Percentiles rank a stretch among this genome's conserved stretches.
These are phyloP conservation scores for Erysimum pusillum DNA, from an alignment of 441 rosid species.

Conservation along the genomic window DNA sequence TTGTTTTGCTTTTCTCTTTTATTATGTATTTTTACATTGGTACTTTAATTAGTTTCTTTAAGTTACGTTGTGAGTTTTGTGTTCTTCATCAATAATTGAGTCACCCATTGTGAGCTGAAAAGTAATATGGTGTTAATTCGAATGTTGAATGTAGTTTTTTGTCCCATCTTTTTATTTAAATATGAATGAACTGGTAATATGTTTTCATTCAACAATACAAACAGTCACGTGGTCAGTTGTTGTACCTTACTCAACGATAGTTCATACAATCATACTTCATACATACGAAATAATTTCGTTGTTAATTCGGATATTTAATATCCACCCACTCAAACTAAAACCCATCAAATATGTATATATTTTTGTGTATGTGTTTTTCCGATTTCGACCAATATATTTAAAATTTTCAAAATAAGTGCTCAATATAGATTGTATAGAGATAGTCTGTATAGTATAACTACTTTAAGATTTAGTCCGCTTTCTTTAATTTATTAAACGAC, in stretches of 20 bases:
- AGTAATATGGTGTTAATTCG: not conserved
- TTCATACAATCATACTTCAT: not conserved
- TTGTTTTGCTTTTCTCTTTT: not conserved
- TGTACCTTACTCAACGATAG: not conserved
- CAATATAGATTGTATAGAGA: no score
- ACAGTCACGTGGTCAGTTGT: not conserved
- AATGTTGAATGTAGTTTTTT: not conserved
- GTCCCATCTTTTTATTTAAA: not conserved
- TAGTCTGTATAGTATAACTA: no score
- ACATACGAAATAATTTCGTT: no score
- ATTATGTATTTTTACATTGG: conserved; percentile 25
- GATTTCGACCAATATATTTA: no score
- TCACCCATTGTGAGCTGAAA: conserved; percentile 28
- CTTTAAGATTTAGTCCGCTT: no score
- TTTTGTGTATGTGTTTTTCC: no score
- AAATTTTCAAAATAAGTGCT: no score
- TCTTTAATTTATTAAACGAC: no score
- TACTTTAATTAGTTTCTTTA: conserved; percentile 26
- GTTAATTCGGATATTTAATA: no score
- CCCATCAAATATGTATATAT: no score
- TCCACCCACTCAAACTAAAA: no score
- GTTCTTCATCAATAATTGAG: conserved; percentile 34
- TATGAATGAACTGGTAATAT: not conserved
- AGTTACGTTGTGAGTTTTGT: conserved; percentile 42
- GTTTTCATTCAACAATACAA: not conserved